Base-by-base conservation (phyloP, 176 grass and related monocot genomes). In the Hordeum vulgare region DNA sequence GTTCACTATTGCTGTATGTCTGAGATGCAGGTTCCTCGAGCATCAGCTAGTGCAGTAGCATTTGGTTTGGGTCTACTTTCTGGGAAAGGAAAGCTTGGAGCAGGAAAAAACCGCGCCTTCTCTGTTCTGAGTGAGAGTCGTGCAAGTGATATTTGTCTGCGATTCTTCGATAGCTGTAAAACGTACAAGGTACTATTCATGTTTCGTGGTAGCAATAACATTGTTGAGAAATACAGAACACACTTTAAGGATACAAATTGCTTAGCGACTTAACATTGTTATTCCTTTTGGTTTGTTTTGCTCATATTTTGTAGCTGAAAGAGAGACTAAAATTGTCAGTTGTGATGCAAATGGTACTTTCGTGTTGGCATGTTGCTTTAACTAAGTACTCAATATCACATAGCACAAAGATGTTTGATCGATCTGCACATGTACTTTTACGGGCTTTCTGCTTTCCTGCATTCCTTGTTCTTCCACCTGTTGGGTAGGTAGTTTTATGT, bases 11-110 rank as follows among this genome's bases (percentile, higher is more conserved):
- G n/a, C 42, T 81, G 39, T 79, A 8, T 69, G 40, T 40, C 64
- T 47, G 45, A 54, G 53, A 68, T 89, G 70, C 75, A 99, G 96
- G 93, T 99, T 84, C 87, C 93, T 80, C 89, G 96, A 72, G 93
- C 96, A 61, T 93, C 96, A 85, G 96, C 93, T 85, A 99, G 96
- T 73, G 96, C 96, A 15, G 91, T 99, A 75, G 91, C 96, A 84
- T 99, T 99, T 88, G 93, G 96, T 64, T 88, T 91, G 83, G 96
- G 96, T 42, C 59, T 99, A 78, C 90, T 99, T 83, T 85, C 89
- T 74, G 93, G 93, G 76, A 99, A 94, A 79, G 96, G 96, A 47
- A 96, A 81, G 63, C 93, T 99, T 85, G 96, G 96, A 65, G 85
- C 81, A 57, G 96, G 83, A 23, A 71, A 85, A n/a, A 88, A 94